These are phyloP conservation scores for Conticribra guillardii DNA, from an alignment of 108 stramenopile genomes.

Conservation along the genomic window DNA sequence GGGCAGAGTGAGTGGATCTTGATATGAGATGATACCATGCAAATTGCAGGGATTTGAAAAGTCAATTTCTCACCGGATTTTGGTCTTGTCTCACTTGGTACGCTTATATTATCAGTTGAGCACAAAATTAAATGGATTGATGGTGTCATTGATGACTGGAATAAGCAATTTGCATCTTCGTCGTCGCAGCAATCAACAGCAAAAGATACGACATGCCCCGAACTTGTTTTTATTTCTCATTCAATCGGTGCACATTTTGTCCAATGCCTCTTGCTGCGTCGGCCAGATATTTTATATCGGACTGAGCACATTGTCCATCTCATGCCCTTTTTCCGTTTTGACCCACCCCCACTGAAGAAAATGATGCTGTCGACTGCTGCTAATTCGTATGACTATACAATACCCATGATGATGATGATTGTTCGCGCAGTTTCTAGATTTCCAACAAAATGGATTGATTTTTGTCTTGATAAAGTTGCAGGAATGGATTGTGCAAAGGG, in stretches of 20 bases:
- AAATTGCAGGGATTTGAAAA: not conserved
- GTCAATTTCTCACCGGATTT: no score
- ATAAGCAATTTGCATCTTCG: not conserved
- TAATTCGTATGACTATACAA: slow-evolving; percentile 34
- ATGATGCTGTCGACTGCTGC: slow-evolving; percentile 47
- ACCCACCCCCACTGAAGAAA: slow-evolving; percentile 40
- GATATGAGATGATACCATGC: not conserved
- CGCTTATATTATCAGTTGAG: slow-evolving; percentile 16
- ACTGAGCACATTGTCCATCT: slow-evolving; percentile 64
- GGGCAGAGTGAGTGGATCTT: slow-evolving; percentile 58
- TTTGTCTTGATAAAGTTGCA: slow-evolving; percentile 26
- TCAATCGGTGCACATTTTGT: slow-evolving; percentile 80
- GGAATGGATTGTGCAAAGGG: slow-evolving; percentile 54
- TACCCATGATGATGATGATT: slow-evolving; percentile 27
- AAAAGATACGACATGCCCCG: slow-evolving; percentile 20
- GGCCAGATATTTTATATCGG: slow-evolving; percentile 56
- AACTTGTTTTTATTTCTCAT: slow-evolving; percentile 77
- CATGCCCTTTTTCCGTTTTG: slow-evolving; percentile 81
- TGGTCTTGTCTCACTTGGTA: not conserved
- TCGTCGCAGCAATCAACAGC: slow-evolving; percentile 1
- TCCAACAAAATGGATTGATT: slow-evolving; percentile 39
- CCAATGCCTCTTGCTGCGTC: slow-evolving; percentile 63
- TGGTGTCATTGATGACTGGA: slow-evolving; percentile 39
- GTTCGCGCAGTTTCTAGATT: slow-evolving; percentile 21
- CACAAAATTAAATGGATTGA: slow-evolving; percentile 82